A percentile compares a stretch with the other conserved stretches of the same genome.
phyloP scores from a whole-genome alignment of 805 yeast species.

The Schizosaccharomyces octosporus region DNA sequence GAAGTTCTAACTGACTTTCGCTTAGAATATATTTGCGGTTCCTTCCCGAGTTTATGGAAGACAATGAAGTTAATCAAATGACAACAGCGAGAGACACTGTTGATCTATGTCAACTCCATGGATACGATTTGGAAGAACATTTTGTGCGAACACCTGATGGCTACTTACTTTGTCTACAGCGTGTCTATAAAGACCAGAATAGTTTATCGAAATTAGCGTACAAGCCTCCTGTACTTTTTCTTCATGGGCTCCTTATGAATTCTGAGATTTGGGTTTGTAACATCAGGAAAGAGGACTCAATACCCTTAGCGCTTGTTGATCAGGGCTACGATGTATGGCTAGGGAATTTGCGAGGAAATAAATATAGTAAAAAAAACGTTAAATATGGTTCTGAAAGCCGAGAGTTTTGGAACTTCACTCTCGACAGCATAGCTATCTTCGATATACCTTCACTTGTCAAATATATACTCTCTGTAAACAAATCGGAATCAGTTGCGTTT shows the following conservation, averaged over 20 bases:
- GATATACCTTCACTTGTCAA: conserved; percentile 72
- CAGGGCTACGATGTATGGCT: conserved; percentile 65
- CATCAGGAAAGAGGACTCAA: conserved; percentile 22
- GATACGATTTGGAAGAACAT: conserved; percentile 50
- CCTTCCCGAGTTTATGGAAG: background rate
- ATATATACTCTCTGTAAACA: conserved; percentile 34
- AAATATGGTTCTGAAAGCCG: conserved; percentile 19
- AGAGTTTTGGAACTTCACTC: conserved; percentile 68
- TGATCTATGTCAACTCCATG: conserved; percentile 33
- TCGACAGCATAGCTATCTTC: conserved; percentile 75
- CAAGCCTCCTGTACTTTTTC: conserved; percentile 42
- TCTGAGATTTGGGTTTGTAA: conserved; percentile 57
- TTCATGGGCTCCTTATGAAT: conserved; percentile 78
- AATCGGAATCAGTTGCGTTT: conserved; percentile 28
- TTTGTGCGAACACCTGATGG: conserved; percentile 56
- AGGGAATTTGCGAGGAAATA: conserved; percentile 81
- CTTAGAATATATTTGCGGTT: background rate
- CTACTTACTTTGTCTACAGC: conserved; percentile 49
- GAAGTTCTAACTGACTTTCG: background rate
- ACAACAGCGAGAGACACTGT: background rate
- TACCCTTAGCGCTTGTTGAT: conserved; percentile 58
- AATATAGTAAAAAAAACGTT: conserved; percentile 63
- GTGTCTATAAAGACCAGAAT: conserved; percentile 14
- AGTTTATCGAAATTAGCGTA: background rate
- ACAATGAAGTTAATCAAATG: background rate